Evolutionary conservation across 495 filamentous ascomycete genomes (phyloP).

Genomic region (Aspergillus cristatus): DNA sequence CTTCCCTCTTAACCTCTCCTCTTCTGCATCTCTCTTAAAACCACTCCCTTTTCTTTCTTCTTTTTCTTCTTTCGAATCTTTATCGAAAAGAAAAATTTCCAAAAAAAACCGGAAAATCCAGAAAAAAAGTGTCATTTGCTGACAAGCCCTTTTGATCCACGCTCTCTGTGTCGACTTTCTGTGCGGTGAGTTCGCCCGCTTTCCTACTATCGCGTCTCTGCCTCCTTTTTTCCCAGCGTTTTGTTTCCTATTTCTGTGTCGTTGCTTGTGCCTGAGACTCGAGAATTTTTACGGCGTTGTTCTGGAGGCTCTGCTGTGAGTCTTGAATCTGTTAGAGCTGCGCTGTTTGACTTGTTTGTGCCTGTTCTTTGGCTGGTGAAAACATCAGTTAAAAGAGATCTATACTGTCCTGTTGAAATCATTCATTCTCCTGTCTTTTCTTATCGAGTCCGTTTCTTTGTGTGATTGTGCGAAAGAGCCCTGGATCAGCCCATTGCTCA

Average conservation of each 20-base stretch:
- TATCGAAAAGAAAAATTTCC: conserved; percentile 32
- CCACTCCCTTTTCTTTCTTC: conserved; percentile 22
- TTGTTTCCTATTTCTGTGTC: conserved; percentile 1
- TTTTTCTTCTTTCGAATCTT: conserved; percentile 29
- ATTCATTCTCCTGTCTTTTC: too few relatives aligned
- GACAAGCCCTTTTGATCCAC: conserved; percentile 4
- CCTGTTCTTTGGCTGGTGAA: too few relatives aligned
- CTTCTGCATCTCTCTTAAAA: conserved; percentile 28
- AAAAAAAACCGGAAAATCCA: conserved; percentile 31
- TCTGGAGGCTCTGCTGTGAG: too few relatives aligned
- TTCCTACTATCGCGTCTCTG: conserved; percentile 12
- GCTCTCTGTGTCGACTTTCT: conserved; percentile 29
- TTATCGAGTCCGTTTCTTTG: too few relatives aligned
- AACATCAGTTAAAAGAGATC: too few relatives aligned
- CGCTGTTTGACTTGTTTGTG: too few relatives aligned
- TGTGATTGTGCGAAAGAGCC: too few relatives aligned
- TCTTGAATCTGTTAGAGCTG: too few relatives aligned
- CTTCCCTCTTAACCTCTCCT: conserved; percentile 21
- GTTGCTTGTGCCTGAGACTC: too few relatives aligned
- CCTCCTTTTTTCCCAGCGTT: conserved; percentile 5
- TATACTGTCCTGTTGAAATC: too few relatives aligned
- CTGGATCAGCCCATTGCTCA: too few relatives aligned
- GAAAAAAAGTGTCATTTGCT: conserved; percentile 26
- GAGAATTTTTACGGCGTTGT: too few relatives aligned
- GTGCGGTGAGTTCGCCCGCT: conserved; percentile 24